Evolutionary conservation across 163 green algal species (phyloP), one percentile per base, ranked within the genome.

Genomic region (Chlorella variabilis): DNA sequence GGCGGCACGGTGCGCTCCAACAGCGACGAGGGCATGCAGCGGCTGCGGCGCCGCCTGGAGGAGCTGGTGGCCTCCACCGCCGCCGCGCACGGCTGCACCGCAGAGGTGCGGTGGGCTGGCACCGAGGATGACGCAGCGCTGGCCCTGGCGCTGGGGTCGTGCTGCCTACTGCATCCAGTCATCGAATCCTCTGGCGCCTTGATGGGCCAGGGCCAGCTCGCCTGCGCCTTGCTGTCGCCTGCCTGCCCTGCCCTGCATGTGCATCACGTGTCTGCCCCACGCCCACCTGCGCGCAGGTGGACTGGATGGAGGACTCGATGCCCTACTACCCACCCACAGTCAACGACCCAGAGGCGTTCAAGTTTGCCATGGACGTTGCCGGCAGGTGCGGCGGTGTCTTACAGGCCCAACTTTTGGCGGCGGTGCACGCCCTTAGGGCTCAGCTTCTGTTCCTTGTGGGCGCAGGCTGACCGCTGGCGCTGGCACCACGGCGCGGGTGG

Each of bases 281-380:
- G n/a, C n/a, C n/a, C n/a, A n/a, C n/a, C n/a, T n/a, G n/a, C n/a
- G n/a, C 66, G 51, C 73, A 83, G 29, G 41, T 92, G 17, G 73
- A 89, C n/a, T 91, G 83, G 83, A 67, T 90, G 69, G 81, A 90
- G 25, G 78, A 94, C n/a, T 42, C 83, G 6, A 84, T 87, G 54
- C 82, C 87, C 25, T 92, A 93, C 85, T 96, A 96, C 85, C 91
- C 94, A n/a, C 94, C 94, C n/a, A 92, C 88, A 0, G 87, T 96
- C 20, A 97, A 97, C 82, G 88, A 96, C 71, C 62, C 74, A 1
- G 75, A 61, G 5, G 84, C 88, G 34, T 81, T 82, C 49, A 56
- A 76, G 1, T 93, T 97, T 86, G 87, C 85, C 2, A 67, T 74
- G 33, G 71, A 84, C 5, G 92, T 96, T 34, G 88, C 83, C 7